A percentile compares a stretch with the other conserved stretches of the same genome.
Conservation (phyloP, 257 asterid species). For the Vinca minor region DNA sequence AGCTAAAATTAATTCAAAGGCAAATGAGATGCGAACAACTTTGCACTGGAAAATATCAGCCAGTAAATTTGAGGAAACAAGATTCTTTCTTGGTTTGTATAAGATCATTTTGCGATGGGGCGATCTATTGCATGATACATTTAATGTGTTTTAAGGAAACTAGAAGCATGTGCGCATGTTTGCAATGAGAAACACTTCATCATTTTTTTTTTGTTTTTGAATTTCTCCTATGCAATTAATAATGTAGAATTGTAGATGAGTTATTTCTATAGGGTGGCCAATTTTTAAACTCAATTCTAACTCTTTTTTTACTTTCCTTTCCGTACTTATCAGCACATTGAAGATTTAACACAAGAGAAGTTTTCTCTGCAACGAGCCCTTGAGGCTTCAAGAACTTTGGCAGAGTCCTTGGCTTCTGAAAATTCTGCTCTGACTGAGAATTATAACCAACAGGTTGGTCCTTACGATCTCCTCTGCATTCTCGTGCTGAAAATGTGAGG, state of each 20-base stretch:
- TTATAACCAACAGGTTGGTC: conserved; percentile 78
- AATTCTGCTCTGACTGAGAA: conserved; percentile 86
- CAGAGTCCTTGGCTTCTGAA: conserved; percentile 94
- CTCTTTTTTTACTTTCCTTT: conserved; percentile 11
- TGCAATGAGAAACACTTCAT: not conserved
- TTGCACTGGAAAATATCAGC: too few relatives aligned
- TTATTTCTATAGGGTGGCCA: not conserved
- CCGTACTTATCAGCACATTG: conserved; percentile 64
- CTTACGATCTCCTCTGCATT: not conserved
- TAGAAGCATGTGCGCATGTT: not conserved
- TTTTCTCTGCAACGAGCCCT: conserved; percentile 94
- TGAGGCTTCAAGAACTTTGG: conserved; percentile 77
- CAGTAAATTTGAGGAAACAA: too few relatives aligned
- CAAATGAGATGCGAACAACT: too few relatives aligned
- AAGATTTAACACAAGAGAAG: conserved; percentile 92
- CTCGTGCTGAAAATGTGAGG: not conserved
- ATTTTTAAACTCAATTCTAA: not conserved
- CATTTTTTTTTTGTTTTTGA: not conserved
- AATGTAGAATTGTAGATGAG: not conserved
- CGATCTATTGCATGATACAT: too few relatives aligned
- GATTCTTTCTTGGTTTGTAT: too few relatives aligned
- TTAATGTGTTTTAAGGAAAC: too few relatives aligned
- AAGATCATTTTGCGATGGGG: too few relatives aligned
- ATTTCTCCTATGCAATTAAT: not conserved
- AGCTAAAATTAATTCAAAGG: too few relatives aligned